Evolutionary conservation across 1,139 yeast species (phyloP).

Genomic region (Casaregolazyma lundiana): DNA sequence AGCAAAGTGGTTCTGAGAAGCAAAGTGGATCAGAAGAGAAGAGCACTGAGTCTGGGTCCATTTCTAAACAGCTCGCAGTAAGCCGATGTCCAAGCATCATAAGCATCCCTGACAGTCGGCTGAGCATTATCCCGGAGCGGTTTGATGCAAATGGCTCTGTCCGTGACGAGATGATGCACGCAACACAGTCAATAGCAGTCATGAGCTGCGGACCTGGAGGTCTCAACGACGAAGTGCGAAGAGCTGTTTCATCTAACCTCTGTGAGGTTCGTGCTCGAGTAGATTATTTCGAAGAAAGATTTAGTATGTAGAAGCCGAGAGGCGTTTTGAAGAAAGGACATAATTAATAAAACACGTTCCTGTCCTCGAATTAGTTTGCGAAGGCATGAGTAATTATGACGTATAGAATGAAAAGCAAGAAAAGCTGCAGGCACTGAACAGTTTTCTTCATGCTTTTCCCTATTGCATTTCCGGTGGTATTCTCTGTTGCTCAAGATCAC

Average conservation of each 20-base stretch:
- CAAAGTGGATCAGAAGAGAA: background rate
- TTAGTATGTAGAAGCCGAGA: conserved; percentile 11
- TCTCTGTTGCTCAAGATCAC: too few species aligned
- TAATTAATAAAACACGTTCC: too few species aligned
- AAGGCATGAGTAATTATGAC: too few species aligned
- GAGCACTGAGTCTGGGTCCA: background rate
- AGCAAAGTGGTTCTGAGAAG: background rate
- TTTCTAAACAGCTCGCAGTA: background rate
- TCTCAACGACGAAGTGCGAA: conserved; percentile 32
- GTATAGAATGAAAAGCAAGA: too few species aligned
- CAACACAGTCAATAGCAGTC: conserved; percentile 17
- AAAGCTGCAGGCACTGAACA: too few species aligned
- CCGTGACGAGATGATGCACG: conserved; percentile 8
- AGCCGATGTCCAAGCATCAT: background rate
- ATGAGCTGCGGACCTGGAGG: conserved; percentile 24
- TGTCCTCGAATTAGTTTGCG: too few species aligned
- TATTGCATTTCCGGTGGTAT: too few species aligned
- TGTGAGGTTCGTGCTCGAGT: conserved; percentile 22
- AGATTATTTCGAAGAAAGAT: conserved; percentile 37
- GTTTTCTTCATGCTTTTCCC: too few species aligned
- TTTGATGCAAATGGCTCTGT: conserved; percentile 10
- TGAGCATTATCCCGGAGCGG: conserved; percentile 1
- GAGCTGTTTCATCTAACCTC: conserved; percentile 36
- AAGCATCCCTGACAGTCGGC: background rate
- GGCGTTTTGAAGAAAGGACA: background rate